These are phyloP conservation scores for Medicago arabica DNA, from an alignment of 306 rosid species.

Conservation along the genomic window DNA sequence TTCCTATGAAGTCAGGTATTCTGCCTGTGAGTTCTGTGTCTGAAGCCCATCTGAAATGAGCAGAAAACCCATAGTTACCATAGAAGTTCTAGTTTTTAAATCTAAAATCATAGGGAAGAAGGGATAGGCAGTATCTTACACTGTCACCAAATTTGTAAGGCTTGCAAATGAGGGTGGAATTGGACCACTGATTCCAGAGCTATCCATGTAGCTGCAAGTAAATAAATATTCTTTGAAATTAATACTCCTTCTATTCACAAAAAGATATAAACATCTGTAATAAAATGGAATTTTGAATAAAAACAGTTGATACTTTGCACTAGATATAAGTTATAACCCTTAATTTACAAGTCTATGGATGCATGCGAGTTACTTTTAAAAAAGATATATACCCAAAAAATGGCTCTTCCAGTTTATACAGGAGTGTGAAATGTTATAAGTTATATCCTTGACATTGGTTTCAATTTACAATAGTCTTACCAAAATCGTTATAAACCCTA, in stretches of 20 bases:
- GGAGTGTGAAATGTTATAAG: background rate
- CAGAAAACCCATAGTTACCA: too few species aligned
- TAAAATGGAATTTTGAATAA: background rate
- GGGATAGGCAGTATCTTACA: too few species aligned
- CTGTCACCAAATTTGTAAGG: conserved; percentile 48
- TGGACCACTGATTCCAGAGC: conserved; percentile 79
- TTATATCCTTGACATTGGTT: background rate
- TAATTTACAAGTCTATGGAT: background rate
- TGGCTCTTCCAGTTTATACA: background rate
- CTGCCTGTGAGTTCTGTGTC: too few species aligned
- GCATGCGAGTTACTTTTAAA: background rate
- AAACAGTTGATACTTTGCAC: background rate
- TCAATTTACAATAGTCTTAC: background rate
- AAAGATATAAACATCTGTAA: background rate
- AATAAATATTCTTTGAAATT: conserved; percentile 41
- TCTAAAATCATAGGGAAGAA: too few species aligned
- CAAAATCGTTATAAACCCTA: background rate
- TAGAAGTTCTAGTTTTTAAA: too few species aligned
- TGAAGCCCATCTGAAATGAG: too few species aligned
- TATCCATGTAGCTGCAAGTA: conserved; percentile 66
- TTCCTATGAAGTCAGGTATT: too few species aligned
- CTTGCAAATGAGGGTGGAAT: conserved; percentile 76
- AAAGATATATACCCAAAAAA: background rate
- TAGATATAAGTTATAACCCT: background rate
- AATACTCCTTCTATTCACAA: conserved; percentile 10